These are phyloP conservation scores for Tulasnella calospora DNA, from an alignment of 768 basidiomycete species.

Conservation along the genomic window DNA sequence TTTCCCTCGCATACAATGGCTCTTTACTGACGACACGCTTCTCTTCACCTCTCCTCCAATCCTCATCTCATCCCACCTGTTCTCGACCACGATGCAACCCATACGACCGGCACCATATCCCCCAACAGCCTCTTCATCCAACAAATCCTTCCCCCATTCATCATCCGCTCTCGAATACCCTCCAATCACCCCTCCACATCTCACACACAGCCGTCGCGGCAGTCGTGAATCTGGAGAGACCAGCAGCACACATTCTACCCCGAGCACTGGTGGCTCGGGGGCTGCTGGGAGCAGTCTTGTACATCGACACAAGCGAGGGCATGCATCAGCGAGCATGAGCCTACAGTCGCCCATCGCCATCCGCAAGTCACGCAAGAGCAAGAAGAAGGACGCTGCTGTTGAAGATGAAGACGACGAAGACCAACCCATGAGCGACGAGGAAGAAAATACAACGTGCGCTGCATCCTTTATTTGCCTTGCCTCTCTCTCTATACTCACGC, in stretches of 20 bases:
- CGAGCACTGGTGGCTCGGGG: conserved; percentile 20
- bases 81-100: conserved; percentile 12
- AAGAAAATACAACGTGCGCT: conserved; percentile 12
- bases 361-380: conserved; percentile 14
- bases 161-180: conserved; percentile 22
- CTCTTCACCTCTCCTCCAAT: background rate
- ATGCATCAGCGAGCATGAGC: conserved; percentile 20
- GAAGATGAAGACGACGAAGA: conserved; percentile 22
- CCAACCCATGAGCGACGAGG: conserved; percentile 18
- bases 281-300: conserved; percentile 16
- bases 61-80: background rate
- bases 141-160: background rate
- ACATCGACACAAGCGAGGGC: conserved; percentile 16
- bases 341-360: conserved; percentile 17
- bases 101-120: background rate
- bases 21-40: conserved; percentile 15
- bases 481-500: background rate
- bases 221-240: conserved; percentile 25
- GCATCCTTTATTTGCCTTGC: background rate
- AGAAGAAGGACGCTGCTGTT: conserved; percentile 18
- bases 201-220: conserved; percentile 24
- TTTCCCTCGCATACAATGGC: conserved; percentile 13
- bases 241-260: conserved; percentile 23
- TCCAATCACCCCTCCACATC: conserved; percentile 24
- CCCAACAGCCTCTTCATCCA: conserved; percentile 17